A percentile compares a stretch with the other conserved stretches of the same genome.
Conservation (phyloP, 768 basidiomycete genomes). For the Cyathus striatus region DNA sequence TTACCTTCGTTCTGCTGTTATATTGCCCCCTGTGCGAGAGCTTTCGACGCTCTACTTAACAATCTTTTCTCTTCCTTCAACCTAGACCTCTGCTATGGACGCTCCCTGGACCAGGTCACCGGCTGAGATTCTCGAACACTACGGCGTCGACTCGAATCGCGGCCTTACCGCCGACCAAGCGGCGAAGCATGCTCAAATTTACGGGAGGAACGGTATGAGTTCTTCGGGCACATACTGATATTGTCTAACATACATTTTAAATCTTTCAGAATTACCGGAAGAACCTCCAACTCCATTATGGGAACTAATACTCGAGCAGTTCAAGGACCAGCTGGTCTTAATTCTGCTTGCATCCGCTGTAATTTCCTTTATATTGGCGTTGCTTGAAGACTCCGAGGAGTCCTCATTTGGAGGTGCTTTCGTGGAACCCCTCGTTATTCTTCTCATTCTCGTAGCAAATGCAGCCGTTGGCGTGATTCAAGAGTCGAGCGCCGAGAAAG, state of each 20-base stretch:
- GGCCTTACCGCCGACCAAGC: conserved; percentile 70
- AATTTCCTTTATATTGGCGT: conserved; percentile 87
- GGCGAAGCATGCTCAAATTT: conserved; percentile 66
- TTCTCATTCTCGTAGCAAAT: conserved; percentile 93
- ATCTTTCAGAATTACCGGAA: conserved; percentile 83
- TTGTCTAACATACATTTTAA: too few relatives aligned
- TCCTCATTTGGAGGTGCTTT: conserved; percentile 76
- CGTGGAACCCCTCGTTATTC: conserved; percentile 92
- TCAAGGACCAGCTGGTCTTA: conserved; percentile 97
- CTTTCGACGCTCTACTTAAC: too few relatives aligned
- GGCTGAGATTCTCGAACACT: conserved; percentile 67
- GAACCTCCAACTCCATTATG: conserved; percentile 88
- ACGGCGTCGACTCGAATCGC: conserved; percentile 50
- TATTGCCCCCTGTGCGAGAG: too few relatives aligned
- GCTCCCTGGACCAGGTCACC: conserved; percentile 76
- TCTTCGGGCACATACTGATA: not conserved
- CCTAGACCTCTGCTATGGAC: conserved; percentile 43
- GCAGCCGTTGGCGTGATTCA: conserved; percentile 97
- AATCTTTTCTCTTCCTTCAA: conserved; percentile 13
- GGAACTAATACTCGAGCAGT: conserved; percentile 96
- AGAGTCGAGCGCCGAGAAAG: conserved; percentile 93
- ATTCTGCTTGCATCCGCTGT: conserved; percentile 93
- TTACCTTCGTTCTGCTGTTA: conserved; percentile 8
- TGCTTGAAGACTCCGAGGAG: conserved; percentile 75
- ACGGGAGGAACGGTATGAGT: conserved; percentile 78